phyloP scores from a whole-genome alignment of 805 yeast genomes.

The Starmerella davenportii region DNA sequence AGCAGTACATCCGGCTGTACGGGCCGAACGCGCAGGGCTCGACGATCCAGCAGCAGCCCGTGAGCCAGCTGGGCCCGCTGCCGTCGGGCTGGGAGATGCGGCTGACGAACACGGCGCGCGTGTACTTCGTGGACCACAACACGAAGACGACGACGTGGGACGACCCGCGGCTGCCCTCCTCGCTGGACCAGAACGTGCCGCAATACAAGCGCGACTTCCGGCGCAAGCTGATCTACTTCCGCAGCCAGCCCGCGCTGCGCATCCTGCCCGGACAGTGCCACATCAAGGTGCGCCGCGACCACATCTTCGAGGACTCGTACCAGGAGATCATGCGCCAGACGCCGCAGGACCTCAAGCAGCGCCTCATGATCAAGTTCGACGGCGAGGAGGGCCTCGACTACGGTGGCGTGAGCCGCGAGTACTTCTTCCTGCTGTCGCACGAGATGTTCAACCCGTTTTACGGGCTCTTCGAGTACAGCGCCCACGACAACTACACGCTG shows the following conservation, averaged over 20 bases:
- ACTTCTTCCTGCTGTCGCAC: slow-evolving; percentile 87
- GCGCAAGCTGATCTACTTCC: slow-evolving; percentile 89
- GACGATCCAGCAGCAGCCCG: slow-evolving; percentile 94
- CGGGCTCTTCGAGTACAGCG: slow-evolving; percentile 91
- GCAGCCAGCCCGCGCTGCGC: slow-evolving; percentile 95
- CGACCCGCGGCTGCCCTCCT: slow-evolving; percentile 94
- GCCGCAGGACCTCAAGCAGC: slow-evolving; percentile 92
- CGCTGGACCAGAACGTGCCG: slow-evolving; percentile 94
- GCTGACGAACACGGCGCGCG: slow-evolving; percentile 94
- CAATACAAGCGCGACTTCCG: slow-evolving; percentile 98
- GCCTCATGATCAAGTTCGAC: slow-evolving; percentile 94
- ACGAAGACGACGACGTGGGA: slow-evolving; percentile 99
- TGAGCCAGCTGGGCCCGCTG: slow-evolving; percentile 89
- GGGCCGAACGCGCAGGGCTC: slow-evolving; percentile 56
- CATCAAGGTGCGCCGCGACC: slow-evolving; percentile 90
- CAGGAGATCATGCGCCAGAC: slow-evolving; percentile 98
- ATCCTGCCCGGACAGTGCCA: slow-evolving; percentile 98
- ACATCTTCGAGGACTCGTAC: slow-evolving; percentile 90
- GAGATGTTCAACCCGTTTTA: slow-evolving; percentile 98
- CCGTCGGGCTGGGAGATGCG: slow-evolving; percentile 99
- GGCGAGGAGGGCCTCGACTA: slow-evolving; percentile 99
- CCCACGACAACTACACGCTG: slow-evolving; percentile 92
- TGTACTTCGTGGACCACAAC: slow-evolving; percentile 95
- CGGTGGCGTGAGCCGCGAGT: slow-evolving; percentile 98
- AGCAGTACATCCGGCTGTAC: slow-evolving; percentile 89